phyloP scores from a whole-genome alignment of 129 eudicot species.

The Daucus carota region DH1_v3.0 NC_030384.2:37820501-37821000 shows the following conservation, averaged over 20 bases:
- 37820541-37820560: slow-evolving; percentile 71
- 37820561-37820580: slow-evolving; percentile 37
- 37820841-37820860: slow-evolving; percentile 44
- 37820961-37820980: slow-evolving; percentile 36
- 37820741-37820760: slow-evolving; percentile 45
- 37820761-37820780: slow-evolving; percentile 42
- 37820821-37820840: neutral
- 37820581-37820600: slow-evolving; percentile 22
- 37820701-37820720: slow-evolving; percentile 1
- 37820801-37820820: slow-evolving; percentile 28
- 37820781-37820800: slow-evolving; percentile 41
- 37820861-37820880: slow-evolving; percentile 32
- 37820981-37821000: slow-evolving; percentile 28
- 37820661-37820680: slow-evolving; percentile 33
- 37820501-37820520: slow-evolving; percentile 35
- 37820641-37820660: slow-evolving; percentile 59
- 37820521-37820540: slow-evolving; percentile 71
- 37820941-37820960: slow-evolving; percentile 32
- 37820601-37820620: slow-evolving; percentile 54
- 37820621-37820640: slow-evolving; percentile 95
- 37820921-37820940: slow-evolving; percentile 53
- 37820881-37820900: slow-evolving; percentile 47
- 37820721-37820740: slow-evolving; percentile 36
- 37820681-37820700: slow-evolving; percentile 21
- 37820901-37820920: slow-evolving; percentile 43